Evolutionary conservation across 345 rosid genomes (phyloP), one percentile per base, ranked within the genome.

Genomic region (Hypericum perforatum): DNA sequence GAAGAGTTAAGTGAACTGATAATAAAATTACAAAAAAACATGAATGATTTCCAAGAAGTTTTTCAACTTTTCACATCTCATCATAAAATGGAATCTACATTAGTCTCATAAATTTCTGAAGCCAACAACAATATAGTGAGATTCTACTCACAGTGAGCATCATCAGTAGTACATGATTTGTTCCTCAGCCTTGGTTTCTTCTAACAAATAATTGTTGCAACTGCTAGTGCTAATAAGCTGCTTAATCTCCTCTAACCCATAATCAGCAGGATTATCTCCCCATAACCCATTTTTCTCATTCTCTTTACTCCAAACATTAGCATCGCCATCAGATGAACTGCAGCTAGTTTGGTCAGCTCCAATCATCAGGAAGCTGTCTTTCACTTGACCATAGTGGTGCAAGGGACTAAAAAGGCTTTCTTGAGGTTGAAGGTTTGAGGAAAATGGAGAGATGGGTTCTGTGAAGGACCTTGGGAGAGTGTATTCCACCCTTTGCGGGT

Each of bases 161-260:
- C 54, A 37, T 59, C 70, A 84, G 61, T 77, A 81, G 78, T 74
- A 68, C 87, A 76, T 62, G 61, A 65, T 64, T 62, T 59, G 67
- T 57, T 71, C 79, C 29, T 65, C 81, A 15, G 68, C 67, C 75
- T 76, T 86, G 78, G 58, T 78, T 63, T 79, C 87, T 61, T 76
- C 78, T 71, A 78, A 72, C 76, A 74, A 62, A 53, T 81, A 75
- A 71, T 54, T 71, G 57, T 60, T 36, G 45, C 73, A 53, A 47
- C 54, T 74, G 50, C 60, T 61, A 11, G 66, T 70, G 61, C 79
- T 78, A 49, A 87, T 70, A 0, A 87, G 74, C 59, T 81, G 81
- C 70, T 82, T 84, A 65, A 91, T 81, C 71, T 87, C 95, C 62
- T 91, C 96, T 41, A 84, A 52, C 6, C 88, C 89, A 66, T 78